Evolutionary conservation across 2,329 filamentous ascomycete genomes (phyloP).

Genomic region (Phaeosphaeria sp.): DNA sequence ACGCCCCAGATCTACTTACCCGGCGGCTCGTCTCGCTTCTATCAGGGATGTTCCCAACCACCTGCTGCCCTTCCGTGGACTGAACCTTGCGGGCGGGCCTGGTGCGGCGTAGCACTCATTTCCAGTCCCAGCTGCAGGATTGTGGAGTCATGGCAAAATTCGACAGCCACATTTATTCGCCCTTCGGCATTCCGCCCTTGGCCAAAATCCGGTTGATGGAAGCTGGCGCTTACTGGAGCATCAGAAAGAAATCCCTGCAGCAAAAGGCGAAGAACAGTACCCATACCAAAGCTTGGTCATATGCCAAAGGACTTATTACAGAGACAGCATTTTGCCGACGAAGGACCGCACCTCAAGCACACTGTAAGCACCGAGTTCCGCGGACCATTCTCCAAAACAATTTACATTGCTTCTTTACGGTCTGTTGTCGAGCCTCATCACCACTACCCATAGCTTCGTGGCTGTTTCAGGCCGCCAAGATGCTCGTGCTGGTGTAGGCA

Average conservation of each 20-base stretch:
- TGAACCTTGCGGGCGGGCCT: neutral
- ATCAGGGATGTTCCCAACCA: slow-evolving; percentile 6
- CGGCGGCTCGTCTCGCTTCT: slow-evolving; percentile 24
- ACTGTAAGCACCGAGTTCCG: no score
- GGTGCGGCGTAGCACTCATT: slow-evolving; percentile 2
- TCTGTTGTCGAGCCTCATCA: no score
- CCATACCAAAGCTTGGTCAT: neutral
- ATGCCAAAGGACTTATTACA: neutral
- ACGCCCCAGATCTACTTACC: slow-evolving; percentile 14
- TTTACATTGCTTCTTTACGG: no score
- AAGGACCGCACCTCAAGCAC: no score
- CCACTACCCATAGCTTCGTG: neutral
- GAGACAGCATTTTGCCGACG: neutral
- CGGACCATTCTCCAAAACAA: no score
- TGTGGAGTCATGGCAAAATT: neutral
- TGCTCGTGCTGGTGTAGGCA: neutral
- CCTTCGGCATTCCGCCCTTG: neutral
- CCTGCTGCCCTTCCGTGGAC: neutral
- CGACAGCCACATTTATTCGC: neutral
- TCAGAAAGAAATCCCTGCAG: neutral
- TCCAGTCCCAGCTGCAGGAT: neutral
- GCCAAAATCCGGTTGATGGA: neutral
- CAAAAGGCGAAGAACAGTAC: neutral
- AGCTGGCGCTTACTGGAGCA: neutral
- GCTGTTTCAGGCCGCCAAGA: neutral